These are phyloP conservation scores for Amoebophrya sp. DNA, from an alignment of 169 alveolate genomes.

Conservation along the genomic window DNA sequence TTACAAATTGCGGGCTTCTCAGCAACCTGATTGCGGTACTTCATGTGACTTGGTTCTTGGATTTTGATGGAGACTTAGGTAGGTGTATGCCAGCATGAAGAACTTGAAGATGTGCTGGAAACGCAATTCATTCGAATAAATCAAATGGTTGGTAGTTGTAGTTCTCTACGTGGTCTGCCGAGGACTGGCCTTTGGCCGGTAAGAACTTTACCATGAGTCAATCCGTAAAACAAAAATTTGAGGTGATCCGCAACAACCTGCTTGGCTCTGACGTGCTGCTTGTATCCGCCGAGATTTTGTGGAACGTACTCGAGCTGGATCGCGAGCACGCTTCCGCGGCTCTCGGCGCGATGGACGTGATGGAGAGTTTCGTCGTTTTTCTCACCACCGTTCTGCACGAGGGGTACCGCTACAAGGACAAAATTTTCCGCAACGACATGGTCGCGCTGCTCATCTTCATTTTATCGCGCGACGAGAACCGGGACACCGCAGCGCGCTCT, in stretches of 20 bases:
- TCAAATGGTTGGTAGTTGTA: no score
- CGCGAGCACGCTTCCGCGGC: background rate
- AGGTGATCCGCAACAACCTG: background rate
- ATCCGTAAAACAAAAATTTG: no score
- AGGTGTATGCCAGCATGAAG: no score
- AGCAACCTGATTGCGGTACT: background rate
- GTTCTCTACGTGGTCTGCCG: no score
- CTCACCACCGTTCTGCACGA: background rate
- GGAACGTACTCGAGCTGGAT: background rate
- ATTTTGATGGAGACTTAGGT: no score
- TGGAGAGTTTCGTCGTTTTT: background rate
- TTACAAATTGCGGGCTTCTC: background rate
- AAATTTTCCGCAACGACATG: background rate
- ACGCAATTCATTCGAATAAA: no score
- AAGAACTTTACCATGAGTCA: no score
- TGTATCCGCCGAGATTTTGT: background rate
- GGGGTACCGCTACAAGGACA: conserved; percentile 1
- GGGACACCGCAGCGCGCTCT: no score
- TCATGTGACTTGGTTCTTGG: no score
- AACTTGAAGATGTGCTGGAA: no score
- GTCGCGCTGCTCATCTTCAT: background rate
- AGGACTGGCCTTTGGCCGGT: no score
- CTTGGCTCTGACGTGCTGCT: background rate
- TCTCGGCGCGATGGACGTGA: background rate
- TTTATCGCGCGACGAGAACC: no score